Evolutionary conservation across 805 yeast species (phyloP).

Genomic region (Priceomyces carsonii): DNA sequence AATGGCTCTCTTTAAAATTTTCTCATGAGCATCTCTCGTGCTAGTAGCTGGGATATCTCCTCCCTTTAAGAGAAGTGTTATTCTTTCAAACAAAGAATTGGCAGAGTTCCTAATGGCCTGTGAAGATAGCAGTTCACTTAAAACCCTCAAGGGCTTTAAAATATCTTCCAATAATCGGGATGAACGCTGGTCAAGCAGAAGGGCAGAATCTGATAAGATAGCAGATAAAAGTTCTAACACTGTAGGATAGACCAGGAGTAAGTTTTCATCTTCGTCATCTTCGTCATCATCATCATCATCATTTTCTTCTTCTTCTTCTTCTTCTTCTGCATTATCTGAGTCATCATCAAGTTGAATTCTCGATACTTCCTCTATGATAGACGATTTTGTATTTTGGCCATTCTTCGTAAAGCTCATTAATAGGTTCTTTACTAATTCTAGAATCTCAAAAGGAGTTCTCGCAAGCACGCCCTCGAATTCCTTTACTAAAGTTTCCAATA

Average conservation of each 20-base stretch:
- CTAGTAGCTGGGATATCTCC: conserved; percentile 23
- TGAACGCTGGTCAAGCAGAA: conserved; percentile 30
- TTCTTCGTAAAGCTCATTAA: conserved; percentile 1
- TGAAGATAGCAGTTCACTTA: conserved; percentile 6
- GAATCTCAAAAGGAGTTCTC: conserved; percentile 56
- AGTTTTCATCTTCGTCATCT: conserved; percentile 19
- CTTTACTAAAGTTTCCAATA: conserved; percentile 62
- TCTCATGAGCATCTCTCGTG: conserved; percentile 34
- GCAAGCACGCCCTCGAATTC: conserved; percentile 58
- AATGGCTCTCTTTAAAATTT: conserved; percentile 57
- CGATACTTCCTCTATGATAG: too few species aligned
- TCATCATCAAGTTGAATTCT: conserved; percentile 19
- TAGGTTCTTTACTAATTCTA: conserved; percentile 38
- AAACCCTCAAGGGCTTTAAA: conserved; percentile 15
- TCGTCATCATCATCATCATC: conserved; percentile 31
- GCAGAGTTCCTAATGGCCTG: conserved; percentile 15
- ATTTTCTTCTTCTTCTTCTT: conserved; percentile 16
- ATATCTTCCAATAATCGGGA: conserved; percentile 27
- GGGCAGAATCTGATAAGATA: conserved; percentile 29
- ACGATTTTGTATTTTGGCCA: neutral
- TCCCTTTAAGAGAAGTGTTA: conserved; percentile 27
- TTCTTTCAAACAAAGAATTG: conserved; percentile 29
- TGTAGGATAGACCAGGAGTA: conserved; percentile 23
- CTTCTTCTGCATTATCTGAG: conserved; percentile 42
- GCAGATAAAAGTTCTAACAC: conserved; percentile 39